Percentiles rank a stretch among this genome's conserved stretches.
Conservation (phyloP, 2,329 filamentous ascomycete genomes). For the Penicillium sp. region DNA sequence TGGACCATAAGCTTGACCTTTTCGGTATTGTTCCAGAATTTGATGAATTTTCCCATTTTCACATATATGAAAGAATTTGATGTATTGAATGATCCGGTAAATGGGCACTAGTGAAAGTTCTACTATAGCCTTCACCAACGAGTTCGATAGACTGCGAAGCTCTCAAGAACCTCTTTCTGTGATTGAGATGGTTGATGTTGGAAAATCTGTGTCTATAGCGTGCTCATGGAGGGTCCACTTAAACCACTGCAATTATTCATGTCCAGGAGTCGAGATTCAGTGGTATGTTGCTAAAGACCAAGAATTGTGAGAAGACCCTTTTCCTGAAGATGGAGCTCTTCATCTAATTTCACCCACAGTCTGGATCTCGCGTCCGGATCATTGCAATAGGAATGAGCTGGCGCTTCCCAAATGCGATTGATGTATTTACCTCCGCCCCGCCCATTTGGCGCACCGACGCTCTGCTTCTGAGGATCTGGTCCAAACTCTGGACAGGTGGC, state of each 20-base stretch:
- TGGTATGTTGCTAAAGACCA: not conserved
- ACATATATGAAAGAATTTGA: no score
- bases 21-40: no score
- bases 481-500: slow-evolving; percentile 8
- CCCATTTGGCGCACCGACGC: not conserved
- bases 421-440: slow-evolving; percentile 11
- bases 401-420: slow-evolving; percentile 14
- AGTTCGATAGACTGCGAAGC: not conserved
- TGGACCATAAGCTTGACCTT: no score
- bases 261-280: not conserved
- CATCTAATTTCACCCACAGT: slow-evolving; percentile 10
- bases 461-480: slow-evolving; percentile 4
- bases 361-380: slow-evolving; percentile 6
- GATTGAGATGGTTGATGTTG: not conserved
- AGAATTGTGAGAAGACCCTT: slow-evolving; percentile 1
- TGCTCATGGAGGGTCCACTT: no score
- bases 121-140: not conserved
- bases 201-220: no score
- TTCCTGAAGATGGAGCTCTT: slow-evolving; percentile 7
- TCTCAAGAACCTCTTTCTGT: not conserved
- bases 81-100: no score
- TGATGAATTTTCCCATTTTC: no score
- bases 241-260: not conserved
- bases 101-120: no score
- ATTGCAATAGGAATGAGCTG: not conserved